Conservation (phyloP, 2,329 filamentous ascomycete species). For the Epichloe glyceriae region DNA sequence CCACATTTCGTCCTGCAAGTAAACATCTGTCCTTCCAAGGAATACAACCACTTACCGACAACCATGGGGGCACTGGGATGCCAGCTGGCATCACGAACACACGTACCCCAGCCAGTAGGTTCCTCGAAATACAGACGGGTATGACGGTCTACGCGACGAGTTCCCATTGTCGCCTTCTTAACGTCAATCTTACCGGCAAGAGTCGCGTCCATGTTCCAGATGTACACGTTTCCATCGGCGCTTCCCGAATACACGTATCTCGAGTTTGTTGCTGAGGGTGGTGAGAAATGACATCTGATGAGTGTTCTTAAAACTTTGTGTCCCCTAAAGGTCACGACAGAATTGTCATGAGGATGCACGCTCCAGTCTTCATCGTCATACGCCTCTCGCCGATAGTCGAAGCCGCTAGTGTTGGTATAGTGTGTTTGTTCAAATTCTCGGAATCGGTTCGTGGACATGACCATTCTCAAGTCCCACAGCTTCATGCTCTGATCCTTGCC, state of each 20-base stretch:
- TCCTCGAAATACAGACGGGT: constrained; percentile 46
- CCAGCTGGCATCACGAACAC: constrained; percentile 82
- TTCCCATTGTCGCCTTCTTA: constrained; percentile 50
- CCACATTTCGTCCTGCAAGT: not conserved
- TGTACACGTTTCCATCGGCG: constrained; percentile 75
- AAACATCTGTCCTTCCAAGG: not conserved
- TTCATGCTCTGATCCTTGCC: constrained; percentile 97
- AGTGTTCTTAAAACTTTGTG: constrained; percentile 81
- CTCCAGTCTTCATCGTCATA: constrained; percentile 53
- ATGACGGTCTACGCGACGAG: constrained; percentile 40
- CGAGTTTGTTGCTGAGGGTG: constrained; percentile 71
- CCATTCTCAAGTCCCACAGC: constrained; percentile 87
- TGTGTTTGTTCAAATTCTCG: constrained; percentile 40
- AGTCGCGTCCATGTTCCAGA: constrained; percentile 91
- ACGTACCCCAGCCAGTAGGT: constrained; percentile 53
- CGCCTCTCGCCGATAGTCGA: constrained; percentile 60
- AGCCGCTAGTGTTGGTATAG: constrained; percentile 42
- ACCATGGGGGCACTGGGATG: constrained; percentile 74
- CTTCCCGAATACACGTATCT: constrained; percentile 90
- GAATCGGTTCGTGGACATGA: constrained; percentile 60
- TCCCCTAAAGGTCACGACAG: constrained; percentile 82
- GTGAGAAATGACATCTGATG: constrained; percentile 91
- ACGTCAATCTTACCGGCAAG: constrained; percentile 69
- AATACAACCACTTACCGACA: constrained; percentile 35
- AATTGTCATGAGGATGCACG: constrained; percentile 67